A percentile compares a stretch with the other conserved stretches of the same genome.
Evolutionary conservation across 768 basidiomycete genomes (phyloP).

Genomic region (Pulveroboletus sp.): DNA sequence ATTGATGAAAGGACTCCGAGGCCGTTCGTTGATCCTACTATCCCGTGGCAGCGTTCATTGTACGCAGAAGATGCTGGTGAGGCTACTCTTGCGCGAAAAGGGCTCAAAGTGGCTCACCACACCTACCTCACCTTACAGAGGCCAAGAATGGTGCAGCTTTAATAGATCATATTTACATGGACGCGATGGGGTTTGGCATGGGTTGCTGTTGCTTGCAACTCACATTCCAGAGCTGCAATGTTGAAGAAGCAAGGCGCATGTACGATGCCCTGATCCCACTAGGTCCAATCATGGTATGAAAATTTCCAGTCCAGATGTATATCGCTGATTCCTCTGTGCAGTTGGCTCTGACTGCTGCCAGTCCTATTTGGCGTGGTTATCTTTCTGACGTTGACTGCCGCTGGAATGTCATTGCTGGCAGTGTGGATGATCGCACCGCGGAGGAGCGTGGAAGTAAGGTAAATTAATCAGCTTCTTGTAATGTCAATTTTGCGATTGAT

Average conservation of each 20-base stretch:
- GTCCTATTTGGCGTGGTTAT: conserved; percentile 92
- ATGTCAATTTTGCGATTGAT: conserved; percentile 6
- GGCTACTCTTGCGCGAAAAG: conserved; percentile 18
- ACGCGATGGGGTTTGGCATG: conserved; percentile 99
- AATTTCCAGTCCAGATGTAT: not conserved
- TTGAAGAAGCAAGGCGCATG: conserved; percentile 86
- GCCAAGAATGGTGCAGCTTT: conserved; percentile 88
- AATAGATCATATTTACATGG: conserved; percentile 91
- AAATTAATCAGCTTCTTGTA: conserved; percentile 42
- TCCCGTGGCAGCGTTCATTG: conserved; percentile 80
- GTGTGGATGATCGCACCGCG: conserved; percentile 94
- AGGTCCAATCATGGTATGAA: conserved; percentile 86
- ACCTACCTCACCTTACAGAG: conserved; percentile 44
- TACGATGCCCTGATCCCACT: conserved; percentile 97
- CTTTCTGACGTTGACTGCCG: conserved; percentile 96
- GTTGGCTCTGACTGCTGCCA: conserved; percentile 93
- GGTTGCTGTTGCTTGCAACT: conserved; percentile 97
- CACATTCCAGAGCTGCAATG: conserved; percentile 96
- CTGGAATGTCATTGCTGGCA: conserved; percentile 99
- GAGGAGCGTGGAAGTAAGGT: conserved; percentile 82
- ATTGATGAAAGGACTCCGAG: conserved; percentile 83
- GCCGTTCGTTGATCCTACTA: conserved; percentile 91
- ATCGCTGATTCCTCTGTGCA: conserved; percentile 32
- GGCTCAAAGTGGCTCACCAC: conserved; percentile 8
- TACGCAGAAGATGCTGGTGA: conserved; percentile 84